Conservation (phyloP, 2,329 filamentous ascomycete species). For the Trichoderma hamatum region DNA sequence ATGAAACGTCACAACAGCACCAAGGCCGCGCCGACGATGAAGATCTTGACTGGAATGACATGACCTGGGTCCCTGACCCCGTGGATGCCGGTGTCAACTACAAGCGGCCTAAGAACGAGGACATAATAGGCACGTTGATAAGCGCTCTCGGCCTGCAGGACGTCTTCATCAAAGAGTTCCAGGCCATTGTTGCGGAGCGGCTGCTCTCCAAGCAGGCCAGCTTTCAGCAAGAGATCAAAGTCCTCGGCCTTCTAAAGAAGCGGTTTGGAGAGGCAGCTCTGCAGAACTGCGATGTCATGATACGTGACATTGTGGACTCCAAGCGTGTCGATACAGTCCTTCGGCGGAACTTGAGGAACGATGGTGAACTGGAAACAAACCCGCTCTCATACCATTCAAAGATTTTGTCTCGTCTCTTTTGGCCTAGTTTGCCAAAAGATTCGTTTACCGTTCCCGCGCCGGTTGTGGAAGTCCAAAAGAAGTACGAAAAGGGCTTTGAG, state of each 20-base stretch:
- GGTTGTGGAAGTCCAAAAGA: constrained; percentile 63
- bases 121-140: constrained; percentile 89
- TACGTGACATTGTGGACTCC: constrained; percentile 88
- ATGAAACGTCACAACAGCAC: constrained; percentile 60
- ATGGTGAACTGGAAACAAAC: constrained; percentile 28
- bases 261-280: constrained; percentile 84
- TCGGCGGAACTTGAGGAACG: constrained; percentile 45
- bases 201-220: constrained; percentile 67
- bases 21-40: constrained; percentile 61
- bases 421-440: constrained; percentile 78
- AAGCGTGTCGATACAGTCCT: constrained; percentile 71
- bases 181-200: constrained; percentile 83
- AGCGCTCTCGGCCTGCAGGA: constrained; percentile 87
- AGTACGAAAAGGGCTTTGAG: constrained; percentile 77
- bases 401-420: constrained; percentile 90
- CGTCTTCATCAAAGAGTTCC: constrained; percentile 91
- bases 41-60: constrained; percentile 86
- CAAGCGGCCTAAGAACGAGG: constrained; percentile 82
- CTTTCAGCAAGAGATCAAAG: constrained; percentile 79
- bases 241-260: constrained; percentile 84
- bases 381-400: constrained; percentile 68
- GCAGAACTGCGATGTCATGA: constrained; percentile 96
- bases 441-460: constrained; percentile 65
- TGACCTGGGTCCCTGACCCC: constrained; percentile 91
- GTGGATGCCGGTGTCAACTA: constrained; percentile 93